Conservation (phyloP, 306 rosid genomes). For the Lathyrus tuberosus region DNA sequence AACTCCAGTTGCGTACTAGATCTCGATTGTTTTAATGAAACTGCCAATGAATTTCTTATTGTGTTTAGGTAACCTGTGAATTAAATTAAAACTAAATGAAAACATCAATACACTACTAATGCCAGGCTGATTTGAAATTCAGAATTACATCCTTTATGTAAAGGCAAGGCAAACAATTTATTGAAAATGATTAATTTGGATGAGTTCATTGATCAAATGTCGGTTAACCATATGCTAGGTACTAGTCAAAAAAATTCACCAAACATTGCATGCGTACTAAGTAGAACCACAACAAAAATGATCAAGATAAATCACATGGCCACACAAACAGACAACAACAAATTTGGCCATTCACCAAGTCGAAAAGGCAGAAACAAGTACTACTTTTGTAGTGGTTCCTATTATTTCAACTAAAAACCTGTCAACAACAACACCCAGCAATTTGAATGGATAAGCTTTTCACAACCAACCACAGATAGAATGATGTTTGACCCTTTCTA, state of each 20-base stretch:
- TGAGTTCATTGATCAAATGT: not conserved
- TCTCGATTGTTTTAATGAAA: not conserved
- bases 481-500: constrained; percentile 14
- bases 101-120: too few relatives aligned
- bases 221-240: not conserved
- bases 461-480: constrained; percentile 8
- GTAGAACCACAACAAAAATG: not conserved
- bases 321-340: not conserved
- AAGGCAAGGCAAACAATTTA: too few relatives aligned
- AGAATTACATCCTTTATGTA: too few relatives aligned
- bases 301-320: not conserved
- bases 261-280: not conserved
- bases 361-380: constrained; percentile 30
- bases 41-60: not conserved
- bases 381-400: not conserved
- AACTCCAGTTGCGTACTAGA: not conserved
- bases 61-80: not conserved
- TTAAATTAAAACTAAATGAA: too few relatives aligned
- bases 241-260: not conserved
- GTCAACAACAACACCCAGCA: constrained; percentile 12
- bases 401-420: constrained; percentile 14
- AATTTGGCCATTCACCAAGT: constrained; percentile 10
- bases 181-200: too few relatives aligned
- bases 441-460: constrained; percentile 29
- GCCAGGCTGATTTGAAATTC: too few relatives aligned